These are phyloP conservation scores for Biscogniauxia marginata DNA, from an alignment of 2,329 filamentous ascomycete genomes.

Conservation along the genomic window DNA sequence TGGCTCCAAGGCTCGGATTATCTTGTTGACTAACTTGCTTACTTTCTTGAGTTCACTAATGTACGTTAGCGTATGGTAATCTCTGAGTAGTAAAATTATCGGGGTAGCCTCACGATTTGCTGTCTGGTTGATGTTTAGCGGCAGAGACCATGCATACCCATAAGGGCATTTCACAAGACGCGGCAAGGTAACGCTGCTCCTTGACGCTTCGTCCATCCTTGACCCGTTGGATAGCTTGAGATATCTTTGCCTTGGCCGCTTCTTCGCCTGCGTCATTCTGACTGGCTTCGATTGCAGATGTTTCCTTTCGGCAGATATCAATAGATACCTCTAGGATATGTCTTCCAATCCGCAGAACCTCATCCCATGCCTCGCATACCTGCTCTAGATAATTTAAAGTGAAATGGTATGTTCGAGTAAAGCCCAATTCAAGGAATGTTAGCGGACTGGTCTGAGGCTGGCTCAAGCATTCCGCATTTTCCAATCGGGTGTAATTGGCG, in stretches of 20 bases:
- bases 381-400: conserved; percentile 16
- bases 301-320: conserved; percentile 9
- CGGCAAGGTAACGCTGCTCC: conserved; percentile 4
- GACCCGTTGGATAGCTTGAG: conserved; percentile 5
- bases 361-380: conserved; percentile 16
- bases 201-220: conserved; percentile 5
- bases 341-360: conserved; percentile 16
- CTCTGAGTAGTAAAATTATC: conserved; percentile 10
- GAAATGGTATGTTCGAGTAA: conserved; percentile 14
- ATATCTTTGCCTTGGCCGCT: conserved; percentile 4
- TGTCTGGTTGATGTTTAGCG: conserved; percentile 33
- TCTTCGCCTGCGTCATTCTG: neutral
- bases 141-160: conserved; percentile 42
- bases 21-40: neutral
- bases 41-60: neutral
- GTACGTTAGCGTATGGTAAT: neutral
- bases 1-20: neutral
- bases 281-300: conserved; percentile 4
- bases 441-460: conserved; percentile 20
- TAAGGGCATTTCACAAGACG: conserved; percentile 31
- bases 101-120: conserved; percentile 32
- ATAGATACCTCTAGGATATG: conserved; percentile 22
- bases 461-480: conserved; percentile 20
- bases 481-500: conserved; percentile 14
- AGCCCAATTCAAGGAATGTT: conserved; percentile 21